Conservation (phyloP, 2,329 filamentous ascomycete genomes). For the Blastomyces emzantsi region DNA sequence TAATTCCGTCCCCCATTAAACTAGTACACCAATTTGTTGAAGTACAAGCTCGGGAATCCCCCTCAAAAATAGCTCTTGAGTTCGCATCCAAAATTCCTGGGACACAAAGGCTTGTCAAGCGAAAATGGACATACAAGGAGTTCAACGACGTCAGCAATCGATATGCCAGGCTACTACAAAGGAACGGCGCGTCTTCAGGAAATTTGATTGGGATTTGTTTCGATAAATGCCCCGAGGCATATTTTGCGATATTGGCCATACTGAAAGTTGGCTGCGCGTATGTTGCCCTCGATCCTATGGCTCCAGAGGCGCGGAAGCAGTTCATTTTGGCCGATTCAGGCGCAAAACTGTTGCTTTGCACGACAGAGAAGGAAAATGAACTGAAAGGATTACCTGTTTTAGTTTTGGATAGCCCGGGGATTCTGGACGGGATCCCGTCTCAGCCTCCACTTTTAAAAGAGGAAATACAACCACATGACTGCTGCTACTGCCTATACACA, state of each 20-base stretch:
- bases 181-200: constrained; percentile 44
- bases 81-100: constrained; percentile 55
- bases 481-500: constrained; percentile 78
- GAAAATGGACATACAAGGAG: constrained; percentile 63
- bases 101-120: constrained; percentile 37
- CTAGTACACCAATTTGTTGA: constrained; percentile 77
- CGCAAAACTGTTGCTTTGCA: constrained; percentile 55
- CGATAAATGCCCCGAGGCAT: constrained; percentile 75
- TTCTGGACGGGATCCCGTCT: constrained; percentile 29
- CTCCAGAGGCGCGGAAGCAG: constrained; percentile 61
- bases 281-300: constrained; percentile 66
- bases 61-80: constrained; percentile 60
- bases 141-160: constrained; percentile 62
- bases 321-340: constrained; percentile 70
- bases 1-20: constrained; percentile 48
- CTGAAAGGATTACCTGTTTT: constrained; percentile 37
- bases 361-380: constrained; percentile 36
- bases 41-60: constrained; percentile 45
- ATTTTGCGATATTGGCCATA: constrained; percentile 71
- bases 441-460: constrained; percentile 29
- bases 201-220: constrained; percentile 68
- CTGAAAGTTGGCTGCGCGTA: constrained; percentile 76
- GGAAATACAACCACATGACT: constrained; percentile 43
- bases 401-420: constrained; percentile 37
- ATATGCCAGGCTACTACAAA: constrained; percentile 56